Conservation (phyloP, 352 stramenopile species). For the Phytophthora sojae region DNA sequence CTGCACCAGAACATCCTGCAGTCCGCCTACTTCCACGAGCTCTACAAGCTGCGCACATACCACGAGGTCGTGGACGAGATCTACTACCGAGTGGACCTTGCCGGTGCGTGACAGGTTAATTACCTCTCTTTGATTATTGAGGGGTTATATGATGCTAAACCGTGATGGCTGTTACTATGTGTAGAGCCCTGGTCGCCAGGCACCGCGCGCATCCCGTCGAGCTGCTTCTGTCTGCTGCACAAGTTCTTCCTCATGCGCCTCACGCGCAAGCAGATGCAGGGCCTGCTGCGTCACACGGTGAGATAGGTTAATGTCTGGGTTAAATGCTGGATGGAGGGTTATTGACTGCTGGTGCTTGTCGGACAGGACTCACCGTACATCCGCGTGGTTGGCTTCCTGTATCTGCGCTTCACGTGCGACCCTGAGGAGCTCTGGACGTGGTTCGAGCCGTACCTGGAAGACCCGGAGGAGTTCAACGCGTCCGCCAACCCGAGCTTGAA, state of each 20-base stretch:
- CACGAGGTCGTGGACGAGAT: conserved; percentile 97
- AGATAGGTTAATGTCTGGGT: background rate
- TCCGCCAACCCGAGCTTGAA: conserved; percentile 81
- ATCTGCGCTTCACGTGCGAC: conserved; percentile 96
- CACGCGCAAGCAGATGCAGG: conserved; percentile 96
- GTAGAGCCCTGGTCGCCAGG: conserved; percentile 94
- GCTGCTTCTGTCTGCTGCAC: conserved; percentile 97
- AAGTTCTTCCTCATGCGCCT: conserved; percentile 97
- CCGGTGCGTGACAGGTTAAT: conserved; percentile 43
- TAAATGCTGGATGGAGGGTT: conserved; percentile 19
- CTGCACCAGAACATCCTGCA: conserved; percentile 96
- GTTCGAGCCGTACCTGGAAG: conserved; percentile 96
- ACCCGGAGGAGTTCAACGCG: conserved; percentile 94
- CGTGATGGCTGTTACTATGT: conserved; percentile 32
- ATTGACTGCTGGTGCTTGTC: conserved; percentile 19
- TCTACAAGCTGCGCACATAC: conserved; percentile 95
- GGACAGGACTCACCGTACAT: conserved; percentile 96
- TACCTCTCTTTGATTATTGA: background rate
- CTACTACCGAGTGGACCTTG: conserved; percentile 89
- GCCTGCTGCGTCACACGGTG: conserved; percentile 92
- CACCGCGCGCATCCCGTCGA: conserved; percentile 92
- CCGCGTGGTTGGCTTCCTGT: conserved; percentile 97
- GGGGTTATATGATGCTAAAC: conserved; percentile 5
- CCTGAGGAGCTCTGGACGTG: conserved; percentile 94
- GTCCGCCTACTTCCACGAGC: conserved; percentile 95